Percentiles rank a stretch among this genome's conserved stretches.
Conservation (phyloP, 225 moss, liverwort and hornwort genomes). For the Bryoerythrophyllum caledonicum region DNA sequence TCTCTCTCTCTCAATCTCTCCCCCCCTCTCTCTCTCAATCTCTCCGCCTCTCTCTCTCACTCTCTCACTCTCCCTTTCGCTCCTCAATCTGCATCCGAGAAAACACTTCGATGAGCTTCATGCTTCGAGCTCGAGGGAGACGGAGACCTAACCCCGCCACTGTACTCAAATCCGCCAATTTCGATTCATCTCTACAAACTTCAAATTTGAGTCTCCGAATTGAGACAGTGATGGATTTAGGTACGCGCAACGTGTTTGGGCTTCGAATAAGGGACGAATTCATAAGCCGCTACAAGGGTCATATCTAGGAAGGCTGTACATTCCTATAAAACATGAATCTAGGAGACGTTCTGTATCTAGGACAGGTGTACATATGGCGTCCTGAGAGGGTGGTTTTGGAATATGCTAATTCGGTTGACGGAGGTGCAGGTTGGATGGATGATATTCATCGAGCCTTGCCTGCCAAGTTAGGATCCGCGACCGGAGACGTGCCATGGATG, state of each 20-base stretch:
- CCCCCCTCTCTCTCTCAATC: slow-evolving; percentile 2
- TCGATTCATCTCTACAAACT: accelerated
- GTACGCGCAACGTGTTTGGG: no score
- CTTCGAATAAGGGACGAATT: background rate
- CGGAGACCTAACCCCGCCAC: background rate
- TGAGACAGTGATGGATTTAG: background rate
- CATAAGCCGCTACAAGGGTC: background rate
- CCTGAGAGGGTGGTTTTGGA: background rate
- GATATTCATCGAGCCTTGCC: background rate
- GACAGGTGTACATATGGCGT: accelerated
- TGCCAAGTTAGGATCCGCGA: background rate
- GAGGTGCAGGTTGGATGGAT: background rate
- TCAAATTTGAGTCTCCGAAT: background rate
- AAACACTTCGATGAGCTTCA: background rate
- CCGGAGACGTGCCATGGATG: no score
- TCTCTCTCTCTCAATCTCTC: background rate
- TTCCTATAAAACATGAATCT: no score
- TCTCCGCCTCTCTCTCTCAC: background rate
- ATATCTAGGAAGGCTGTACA: no score
- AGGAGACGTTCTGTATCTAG: no score
- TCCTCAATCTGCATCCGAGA: background rate
- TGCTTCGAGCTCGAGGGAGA: background rate
- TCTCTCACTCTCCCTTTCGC: background rate
- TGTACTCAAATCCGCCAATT: background rate
- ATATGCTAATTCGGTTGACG: background rate